A percentile compares a stretch with the other conserved stretches of the same genome.
Conservation (phyloP, 768 basidiomycete genomes). For the Lactifluus rugatus region DNA sequence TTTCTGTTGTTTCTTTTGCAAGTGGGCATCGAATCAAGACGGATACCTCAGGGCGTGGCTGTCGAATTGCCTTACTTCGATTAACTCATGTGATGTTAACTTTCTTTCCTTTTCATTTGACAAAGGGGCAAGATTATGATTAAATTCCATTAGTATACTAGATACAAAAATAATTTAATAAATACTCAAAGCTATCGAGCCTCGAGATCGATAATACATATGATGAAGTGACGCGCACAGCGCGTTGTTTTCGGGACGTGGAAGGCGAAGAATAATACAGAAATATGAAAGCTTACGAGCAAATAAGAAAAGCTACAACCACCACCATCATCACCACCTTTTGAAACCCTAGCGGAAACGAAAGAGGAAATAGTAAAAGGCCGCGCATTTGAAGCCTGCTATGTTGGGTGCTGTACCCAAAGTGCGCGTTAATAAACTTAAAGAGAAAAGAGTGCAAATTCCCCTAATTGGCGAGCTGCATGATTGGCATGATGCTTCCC, state of each 20-base stretch:
- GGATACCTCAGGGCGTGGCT: too few species aligned
- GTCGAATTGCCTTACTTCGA: too few species aligned
- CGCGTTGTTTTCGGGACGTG: not conserved
- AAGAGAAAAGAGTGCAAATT: not conserved
- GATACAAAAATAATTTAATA: not conserved
- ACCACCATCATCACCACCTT: too few species aligned
- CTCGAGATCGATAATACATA: not conserved
- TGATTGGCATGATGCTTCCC: conserved; percentile 15
- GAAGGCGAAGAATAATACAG: not conserved
- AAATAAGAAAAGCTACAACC: not conserved
- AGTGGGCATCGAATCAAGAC: too few species aligned
- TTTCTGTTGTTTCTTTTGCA: too few species aligned
- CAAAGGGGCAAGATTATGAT: too few species aligned
- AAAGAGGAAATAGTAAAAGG: not conserved
- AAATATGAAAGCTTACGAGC: not conserved
- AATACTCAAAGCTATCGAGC: too few species aligned
- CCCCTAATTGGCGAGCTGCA: not conserved
- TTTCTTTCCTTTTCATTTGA: too few species aligned
- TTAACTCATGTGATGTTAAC: too few species aligned
- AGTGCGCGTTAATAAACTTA: not conserved
- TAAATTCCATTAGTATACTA: too few species aligned
- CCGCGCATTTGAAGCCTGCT: not conserved
- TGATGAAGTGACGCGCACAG: not conserved
- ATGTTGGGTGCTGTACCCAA: not conserved
- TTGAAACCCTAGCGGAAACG: not conserved